Conservation (phyloP, 169 alveolate species). For the Plasmodium vivax region DNA sequence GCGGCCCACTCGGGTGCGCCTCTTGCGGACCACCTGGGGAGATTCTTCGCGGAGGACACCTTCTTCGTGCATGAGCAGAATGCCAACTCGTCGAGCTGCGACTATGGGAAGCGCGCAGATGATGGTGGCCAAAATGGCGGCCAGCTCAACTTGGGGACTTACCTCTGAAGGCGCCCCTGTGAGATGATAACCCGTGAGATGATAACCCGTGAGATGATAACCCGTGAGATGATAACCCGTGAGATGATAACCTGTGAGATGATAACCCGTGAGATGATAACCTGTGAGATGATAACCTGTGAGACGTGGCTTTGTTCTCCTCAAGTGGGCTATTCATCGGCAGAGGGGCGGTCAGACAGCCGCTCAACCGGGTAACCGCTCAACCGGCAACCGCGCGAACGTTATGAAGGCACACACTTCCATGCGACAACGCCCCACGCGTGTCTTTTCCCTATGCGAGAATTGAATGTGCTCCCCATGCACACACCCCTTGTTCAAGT, state of each 20-base stretch:
- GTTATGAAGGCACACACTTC: neutral
- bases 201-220: too few relatives aligned
- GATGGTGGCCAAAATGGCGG: neutral
- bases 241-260: neutral
- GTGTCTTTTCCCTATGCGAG: neutral
- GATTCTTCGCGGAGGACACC: constrained; percentile 22
- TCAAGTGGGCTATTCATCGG: neutral
- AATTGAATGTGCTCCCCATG: neutral
- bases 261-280: neutral
- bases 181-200: neutral
- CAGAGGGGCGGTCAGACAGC: neutral
- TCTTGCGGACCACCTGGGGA: neutral
- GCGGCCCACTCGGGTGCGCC: neutral
- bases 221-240: too few relatives aligned
- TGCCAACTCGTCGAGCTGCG: neutral
- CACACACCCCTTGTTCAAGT: neutral
- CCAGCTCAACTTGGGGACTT: neutral
- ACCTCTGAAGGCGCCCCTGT: neutral
- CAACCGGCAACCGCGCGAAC: neutral
- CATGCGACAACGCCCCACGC: neutral
- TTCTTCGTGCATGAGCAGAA: constrained; percentile 34
- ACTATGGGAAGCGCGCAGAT: neutral
- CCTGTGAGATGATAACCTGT: too few relatives aligned
- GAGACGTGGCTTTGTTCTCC: neutral
- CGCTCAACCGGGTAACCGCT: neutral